These are phyloP conservation scores for Pythium utonaiense DNA, from an alignment of 352 stramenopile genomes.

Conservation along the genomic window DNA sequence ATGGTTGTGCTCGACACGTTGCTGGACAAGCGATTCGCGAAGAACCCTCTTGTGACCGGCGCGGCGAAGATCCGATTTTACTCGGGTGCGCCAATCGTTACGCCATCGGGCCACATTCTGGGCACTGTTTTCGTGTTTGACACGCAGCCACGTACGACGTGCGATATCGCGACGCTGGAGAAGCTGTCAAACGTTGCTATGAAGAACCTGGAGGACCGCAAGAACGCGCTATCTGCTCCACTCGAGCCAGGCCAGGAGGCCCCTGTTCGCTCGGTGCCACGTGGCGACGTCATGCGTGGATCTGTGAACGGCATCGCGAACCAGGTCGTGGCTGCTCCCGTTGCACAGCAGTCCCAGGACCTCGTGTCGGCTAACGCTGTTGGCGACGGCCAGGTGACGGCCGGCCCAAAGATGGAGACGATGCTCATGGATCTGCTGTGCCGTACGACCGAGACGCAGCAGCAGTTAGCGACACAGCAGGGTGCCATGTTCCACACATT, in stretches of 20 bases:
- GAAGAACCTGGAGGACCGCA: slow-evolving; percentile 89
- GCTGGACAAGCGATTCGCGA: slow-evolving; percentile 81
- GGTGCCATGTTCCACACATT: slow-evolving; percentile 89
- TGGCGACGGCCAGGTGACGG: slow-evolving; percentile 79
- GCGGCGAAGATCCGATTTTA: slow-evolving; percentile 87
- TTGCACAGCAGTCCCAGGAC: slow-evolving; percentile 61
- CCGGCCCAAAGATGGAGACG: slow-evolving; percentile 87
- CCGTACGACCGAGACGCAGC: slow-evolving; percentile 85
- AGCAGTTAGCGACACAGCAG: slow-evolving; percentile 88
- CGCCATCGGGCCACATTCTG: slow-evolving; percentile 73
- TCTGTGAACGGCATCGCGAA: slow-evolving; percentile 78
- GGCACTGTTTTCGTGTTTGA: slow-evolving; percentile 88
- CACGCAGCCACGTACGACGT: slow-evolving; percentile 80
- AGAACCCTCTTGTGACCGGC: slow-evolving; percentile 83
- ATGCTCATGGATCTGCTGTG: slow-evolving; percentile 89
- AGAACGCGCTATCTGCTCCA: slow-evolving; percentile 74
- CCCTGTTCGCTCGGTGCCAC: slow-evolving; percentile 28
- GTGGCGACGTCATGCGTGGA: slow-evolving; percentile 34
- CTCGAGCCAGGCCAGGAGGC: slow-evolving; percentile 48
- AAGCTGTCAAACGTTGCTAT: slow-evolving; percentile 88
- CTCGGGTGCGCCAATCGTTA: slow-evolving; percentile 77
- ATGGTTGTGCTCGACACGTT: slow-evolving; percentile 88
- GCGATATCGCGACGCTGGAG: slow-evolving; percentile 82
- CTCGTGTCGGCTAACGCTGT: slow-evolving; percentile 69
- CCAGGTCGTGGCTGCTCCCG: slow-evolving; percentile 63